Evolutionary conservation across 371 early-diverging fungal species (phyloP).

Genomic region (Apophysomyces ossiformis): DNA sequence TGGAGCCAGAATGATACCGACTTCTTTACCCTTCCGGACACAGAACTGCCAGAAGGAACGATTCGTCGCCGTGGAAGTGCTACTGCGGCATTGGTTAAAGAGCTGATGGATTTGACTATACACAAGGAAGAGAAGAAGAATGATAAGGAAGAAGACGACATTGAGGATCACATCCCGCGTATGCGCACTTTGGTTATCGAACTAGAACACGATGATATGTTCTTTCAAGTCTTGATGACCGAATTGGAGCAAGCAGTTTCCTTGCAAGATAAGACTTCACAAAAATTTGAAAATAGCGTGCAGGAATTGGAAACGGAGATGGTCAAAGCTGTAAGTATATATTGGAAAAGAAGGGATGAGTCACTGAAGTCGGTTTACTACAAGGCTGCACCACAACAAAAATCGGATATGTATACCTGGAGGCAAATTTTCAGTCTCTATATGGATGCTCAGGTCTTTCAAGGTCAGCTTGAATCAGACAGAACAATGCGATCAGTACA

Average conservation of each 20-base stretch:
- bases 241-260: conserved; percentile 51
- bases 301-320: conserved; percentile 50
- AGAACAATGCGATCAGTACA: conserved; percentile 53
- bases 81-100: conserved; percentile 9
- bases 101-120: conserved; percentile 15
- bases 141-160: neutral
- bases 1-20: conserved; percentile 43
- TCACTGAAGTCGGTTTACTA: neutral
- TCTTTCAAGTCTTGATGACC: conserved; percentile 58
- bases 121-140: conserved; percentile 7
- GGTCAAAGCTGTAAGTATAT: conserved; percentile 41
- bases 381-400: conserved; percentile 57
- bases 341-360: neutral
- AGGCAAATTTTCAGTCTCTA: conserved; percentile 74
- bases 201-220: conserved; percentile 62
- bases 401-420: conserved; percentile 73
- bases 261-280: conserved; percentile 41
- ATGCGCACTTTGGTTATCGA: conserved; percentile 57
- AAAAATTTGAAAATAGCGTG: conserved; percentile 52
- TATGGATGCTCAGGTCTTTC: conserved; percentile 67
- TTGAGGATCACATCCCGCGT: neutral
- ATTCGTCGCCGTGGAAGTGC: conserved; percentile 15
- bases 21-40: conserved; percentile 33
- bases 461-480: conserved; percentile 44
- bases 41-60: neutral